Evolutionary conservation across 352 stramenopile species (phyloP), one percentile per base, ranked within the genome.

Genomic region (Phytophthora podocarpi): DNA sequence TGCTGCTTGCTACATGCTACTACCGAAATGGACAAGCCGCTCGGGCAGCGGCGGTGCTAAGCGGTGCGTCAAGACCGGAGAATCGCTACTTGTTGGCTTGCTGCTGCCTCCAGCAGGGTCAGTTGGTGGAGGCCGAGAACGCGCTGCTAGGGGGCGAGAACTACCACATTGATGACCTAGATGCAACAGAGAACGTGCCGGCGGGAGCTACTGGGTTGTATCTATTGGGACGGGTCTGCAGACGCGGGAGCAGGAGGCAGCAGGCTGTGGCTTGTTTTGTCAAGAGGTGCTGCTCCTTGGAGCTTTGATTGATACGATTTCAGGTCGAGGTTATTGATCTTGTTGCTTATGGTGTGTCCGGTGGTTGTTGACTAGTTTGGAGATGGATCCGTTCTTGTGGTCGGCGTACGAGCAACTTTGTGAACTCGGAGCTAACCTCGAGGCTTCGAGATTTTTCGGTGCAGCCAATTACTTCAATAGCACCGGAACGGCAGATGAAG

Each of bases 361-460:
- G n/a, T n/a, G n/a, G n/a, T n/a, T 63, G 39, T 8, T 45, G 34
- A 45, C 76, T 57, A 96, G 89, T 57, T 78, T 98, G 49, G 71
- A 97, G 61, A 56, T 97, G 15, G 96, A 98, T 67, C 74, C 90
- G 18, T 90, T 93, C 15, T 69, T 98, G 60, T 98, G 93, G 93
- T 85, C 78, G 10, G 91, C 91, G 35, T 98, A 97, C 65, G 89
- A 98, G 54, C 83, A 94, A 30, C 78, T 99, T 4, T 98, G 93
- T 47, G 87, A 98, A 53, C 71, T 99, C 11, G 96, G 96, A 28
- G 86, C 76, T 5, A 80, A 91, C 40, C 27, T 89, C 10, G 80
- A 94, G 7, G 78, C 78, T 1, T 43, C 72, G 27, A 65, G 50
- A 10, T 94, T 95, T 65, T 96, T 95, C 50, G 74, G 80, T 4